A percentile compares a stretch with the other conserved stretches of the same genome.
Conservation (phyloP, 148 eudicot genomes). For the Silene latifolia region DNA sequence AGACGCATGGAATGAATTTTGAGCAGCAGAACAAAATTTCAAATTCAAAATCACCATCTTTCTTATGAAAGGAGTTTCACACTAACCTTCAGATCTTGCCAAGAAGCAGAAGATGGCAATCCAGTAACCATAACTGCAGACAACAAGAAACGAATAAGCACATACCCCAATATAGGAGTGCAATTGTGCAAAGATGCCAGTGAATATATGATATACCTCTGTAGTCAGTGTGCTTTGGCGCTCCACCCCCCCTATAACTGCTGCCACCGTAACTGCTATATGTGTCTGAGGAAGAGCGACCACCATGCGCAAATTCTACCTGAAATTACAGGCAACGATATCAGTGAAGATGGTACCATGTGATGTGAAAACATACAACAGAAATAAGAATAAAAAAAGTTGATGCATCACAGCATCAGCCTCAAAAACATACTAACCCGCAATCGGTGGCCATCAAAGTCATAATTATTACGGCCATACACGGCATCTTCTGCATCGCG, state of each 20-base stretch:
- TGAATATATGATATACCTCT: conserved; percentile 43
- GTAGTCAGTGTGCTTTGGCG: conserved; percentile 71
- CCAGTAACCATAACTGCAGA: conserved; percentile 72
- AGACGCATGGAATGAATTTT: not conserved
- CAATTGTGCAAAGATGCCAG: not conserved
- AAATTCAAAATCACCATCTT: not conserved
- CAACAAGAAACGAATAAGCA: not conserved
- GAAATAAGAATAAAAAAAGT: not conserved
- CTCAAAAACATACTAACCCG: conserved; percentile 43
- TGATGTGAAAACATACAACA: not conserved
- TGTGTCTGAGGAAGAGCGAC: conserved; percentile 70
- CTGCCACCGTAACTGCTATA: conserved; percentile 56
- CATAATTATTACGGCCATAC: conserved; percentile 80
- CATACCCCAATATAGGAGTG: not conserved
- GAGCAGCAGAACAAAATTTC: not conserved
- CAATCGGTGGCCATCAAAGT: conserved; percentile 74
- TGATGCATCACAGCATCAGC: not conserved
- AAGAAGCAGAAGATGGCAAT: conserved; percentile 86
- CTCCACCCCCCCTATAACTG: conserved; percentile 64
- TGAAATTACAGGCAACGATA: conserved; percentile 18
- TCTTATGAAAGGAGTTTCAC: not conserved
- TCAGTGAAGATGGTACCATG: not conserved
- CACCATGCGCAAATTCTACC: conserved; percentile 94
- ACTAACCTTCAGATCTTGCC: conserved; percentile 97
- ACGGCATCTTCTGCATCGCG: conserved; percentile 96